phyloP scores from a whole-genome alignment of 164 flowering plant species.

The Brasenia schreberi region DNA sequence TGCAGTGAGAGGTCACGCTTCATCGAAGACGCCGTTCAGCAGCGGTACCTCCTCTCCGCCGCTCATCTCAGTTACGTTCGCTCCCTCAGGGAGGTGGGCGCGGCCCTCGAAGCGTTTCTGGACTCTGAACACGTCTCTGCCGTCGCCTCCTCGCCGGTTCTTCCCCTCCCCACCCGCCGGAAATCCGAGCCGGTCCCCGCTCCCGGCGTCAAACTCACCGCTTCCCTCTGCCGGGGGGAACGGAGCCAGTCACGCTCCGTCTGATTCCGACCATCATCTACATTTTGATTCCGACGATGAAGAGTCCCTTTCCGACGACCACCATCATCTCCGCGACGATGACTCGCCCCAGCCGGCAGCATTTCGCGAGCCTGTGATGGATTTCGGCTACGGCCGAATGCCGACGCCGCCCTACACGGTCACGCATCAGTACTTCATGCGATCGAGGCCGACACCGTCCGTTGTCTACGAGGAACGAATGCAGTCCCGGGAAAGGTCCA shows the following conservation, averaged over 20 bases:
- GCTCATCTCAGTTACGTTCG: conserved; percentile 26
- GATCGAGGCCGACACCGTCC: background rate
- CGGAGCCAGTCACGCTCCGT: conserved; percentile 10
- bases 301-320: conserved; percentile 22
- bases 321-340: conserved; percentile 8
- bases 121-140: conserved; percentile 3
- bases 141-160: conserved; percentile 8
- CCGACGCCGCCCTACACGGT: background rate
- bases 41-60: conserved; percentile 23
- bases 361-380: background rate
- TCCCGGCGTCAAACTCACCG: background rate
- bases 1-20: conserved; percentile 40
- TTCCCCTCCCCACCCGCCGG: conserved; percentile 8
- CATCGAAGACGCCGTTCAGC: conserved; percentile 29
- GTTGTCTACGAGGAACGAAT: background rate
- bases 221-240: background rate
- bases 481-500: conserved; percentile 9
- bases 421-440: background rate
- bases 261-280: conserved; percentile 22
- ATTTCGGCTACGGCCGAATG: background rate
- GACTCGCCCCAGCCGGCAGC: background rate
- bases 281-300: conserved; percentile 21
- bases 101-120: conserved; percentile 23
- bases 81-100: conserved; percentile 22
- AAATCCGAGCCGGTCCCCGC: conserved; percentile 11